Conservation (phyloP, 2,329 filamentous ascomycete species). For the Pseudohalonectria lignicola region DNA sequence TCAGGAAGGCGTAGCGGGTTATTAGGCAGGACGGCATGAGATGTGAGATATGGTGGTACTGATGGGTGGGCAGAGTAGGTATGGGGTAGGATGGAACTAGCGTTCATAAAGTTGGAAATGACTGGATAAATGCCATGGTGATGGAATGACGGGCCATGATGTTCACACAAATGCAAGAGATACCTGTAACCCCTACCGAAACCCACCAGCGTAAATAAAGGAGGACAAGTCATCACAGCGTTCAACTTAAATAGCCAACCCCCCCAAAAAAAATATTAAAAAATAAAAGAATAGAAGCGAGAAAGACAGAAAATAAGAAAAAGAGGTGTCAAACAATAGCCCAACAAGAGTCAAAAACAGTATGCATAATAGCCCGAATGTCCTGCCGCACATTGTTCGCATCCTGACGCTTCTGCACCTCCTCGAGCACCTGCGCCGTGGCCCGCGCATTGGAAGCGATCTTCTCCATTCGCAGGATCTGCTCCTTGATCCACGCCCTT, state of each 20-base stretch:
- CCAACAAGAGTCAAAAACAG: slow-evolving; percentile 39
- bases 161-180: too few species aligned
- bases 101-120: too few species aligned
- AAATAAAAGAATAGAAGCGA: not conserved
- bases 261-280: not conserved
- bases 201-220: too few species aligned
- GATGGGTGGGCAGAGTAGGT: not conserved
- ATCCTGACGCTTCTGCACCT: slow-evolving; percentile 32
- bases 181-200: too few species aligned
- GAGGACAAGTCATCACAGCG: too few species aligned
- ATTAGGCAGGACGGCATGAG: not conserved
- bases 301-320: not conserved
- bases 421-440: slow-evolving; percentile 32
- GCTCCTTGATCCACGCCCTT: slow-evolving; percentile 36
- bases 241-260: too few species aligned
- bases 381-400: slow-evolving; percentile 26
- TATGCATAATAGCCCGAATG: slow-evolving; percentile 33
- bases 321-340: slow-evolving; percentile 38
- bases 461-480: slow-evolving; percentile 33
- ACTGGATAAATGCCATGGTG: too few species aligned
- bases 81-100: too few species aligned
- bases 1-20: slow-evolving; percentile 15
- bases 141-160: too few species aligned
- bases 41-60: not conserved
- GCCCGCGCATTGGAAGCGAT: slow-evolving; percentile 31